phyloP scores from a whole-genome alignment of 345 rosid genomes.

The Lenwebbia sp. region DNA sequence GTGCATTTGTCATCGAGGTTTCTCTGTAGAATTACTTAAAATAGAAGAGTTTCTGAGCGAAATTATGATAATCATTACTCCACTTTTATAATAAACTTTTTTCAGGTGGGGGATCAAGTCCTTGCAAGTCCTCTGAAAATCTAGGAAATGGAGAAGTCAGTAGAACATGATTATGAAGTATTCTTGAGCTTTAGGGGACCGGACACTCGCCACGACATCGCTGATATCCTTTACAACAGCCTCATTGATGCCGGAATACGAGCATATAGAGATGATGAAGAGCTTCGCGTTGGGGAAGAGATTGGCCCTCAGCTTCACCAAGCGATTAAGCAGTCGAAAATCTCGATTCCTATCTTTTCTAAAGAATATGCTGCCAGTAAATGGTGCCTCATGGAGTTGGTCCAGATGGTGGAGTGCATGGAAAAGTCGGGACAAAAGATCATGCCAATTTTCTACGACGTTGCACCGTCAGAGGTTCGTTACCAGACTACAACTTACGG shows the following conservation, averaged over 20 bases:
- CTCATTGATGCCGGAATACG: not conserved
- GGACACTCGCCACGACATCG: not conserved
- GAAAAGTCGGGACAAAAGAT: not conserved
- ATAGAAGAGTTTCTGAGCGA: not conserved
- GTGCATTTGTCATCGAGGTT: not conserved
- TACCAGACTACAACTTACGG: fast-evolving
- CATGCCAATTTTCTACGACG: not conserved
- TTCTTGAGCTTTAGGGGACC: not conserved
- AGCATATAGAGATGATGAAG: not conserved
- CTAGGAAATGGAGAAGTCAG: not conserved
- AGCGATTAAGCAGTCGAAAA: fast-evolving
- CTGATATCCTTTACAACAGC: not conserved
- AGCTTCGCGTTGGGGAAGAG: not conserved
- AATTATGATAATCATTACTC: not conserved
- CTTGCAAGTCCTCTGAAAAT: not conserved
- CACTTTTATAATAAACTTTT: fast-evolving
- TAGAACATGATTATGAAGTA: fast-evolving
- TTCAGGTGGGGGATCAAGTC: fast-evolving
- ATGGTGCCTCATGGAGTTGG: not conserved
- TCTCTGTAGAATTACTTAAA: not conserved
- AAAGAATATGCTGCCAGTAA: fast-evolving
- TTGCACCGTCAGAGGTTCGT: fast-evolving
- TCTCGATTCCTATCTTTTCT: not conserved
- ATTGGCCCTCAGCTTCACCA: not conserved
- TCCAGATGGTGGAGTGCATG: not conserved